phyloP scores from a whole-genome alignment of 768 basidiomycete species.

The Tephrocybe sp. region DNA sequence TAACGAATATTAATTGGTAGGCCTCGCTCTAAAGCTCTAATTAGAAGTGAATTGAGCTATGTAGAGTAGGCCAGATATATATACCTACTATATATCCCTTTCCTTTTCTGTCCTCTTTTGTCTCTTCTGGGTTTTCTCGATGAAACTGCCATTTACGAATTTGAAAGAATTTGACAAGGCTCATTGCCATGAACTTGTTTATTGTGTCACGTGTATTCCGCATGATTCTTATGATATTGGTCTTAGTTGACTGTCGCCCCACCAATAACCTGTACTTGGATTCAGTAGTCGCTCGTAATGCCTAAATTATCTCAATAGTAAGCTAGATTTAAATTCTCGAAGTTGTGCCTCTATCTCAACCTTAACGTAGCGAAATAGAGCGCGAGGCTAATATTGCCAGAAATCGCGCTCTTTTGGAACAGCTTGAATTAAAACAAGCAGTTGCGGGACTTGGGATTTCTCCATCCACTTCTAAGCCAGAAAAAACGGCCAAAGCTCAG shows the following conservation, averaged over 20 bases:
- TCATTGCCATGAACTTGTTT: no score
- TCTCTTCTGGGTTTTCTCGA: not conserved
- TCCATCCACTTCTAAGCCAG: slow-evolving; percentile 32
- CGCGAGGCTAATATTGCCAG: slow-evolving; percentile 81
- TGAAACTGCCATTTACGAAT: no score
- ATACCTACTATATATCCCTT: no score
- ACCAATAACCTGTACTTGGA: no score
- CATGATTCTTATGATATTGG: not conserved
- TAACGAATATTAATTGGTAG: slow-evolving; percentile 1
- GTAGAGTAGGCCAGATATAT: no score
- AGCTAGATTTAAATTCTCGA: slow-evolving; percentile 14
- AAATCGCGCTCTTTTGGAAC: slow-evolving; percentile 70
- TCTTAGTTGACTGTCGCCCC: not conserved
- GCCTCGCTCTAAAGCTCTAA: no score
- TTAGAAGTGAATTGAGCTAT: no score
- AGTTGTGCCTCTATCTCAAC: not conserved
- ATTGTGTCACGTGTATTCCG: no score
- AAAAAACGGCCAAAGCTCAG: slow-evolving; percentile 45
- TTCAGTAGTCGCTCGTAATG: slow-evolving; percentile 24
- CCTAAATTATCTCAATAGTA: slow-evolving; percentile 50
- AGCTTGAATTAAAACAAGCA: slow-evolving; percentile 65
- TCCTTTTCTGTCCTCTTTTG: not conserved
- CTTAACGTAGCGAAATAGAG: slow-evolving; percentile 52
- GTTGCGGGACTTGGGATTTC: slow-evolving; percentile 44
- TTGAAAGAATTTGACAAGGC: no score